A percentile compares a stretch with the other conserved stretches of the same genome.
Evolutionary conservation across 257 asterid genomes (phyloP).

Genomic region (Rehmannia glutinosa): DNA sequence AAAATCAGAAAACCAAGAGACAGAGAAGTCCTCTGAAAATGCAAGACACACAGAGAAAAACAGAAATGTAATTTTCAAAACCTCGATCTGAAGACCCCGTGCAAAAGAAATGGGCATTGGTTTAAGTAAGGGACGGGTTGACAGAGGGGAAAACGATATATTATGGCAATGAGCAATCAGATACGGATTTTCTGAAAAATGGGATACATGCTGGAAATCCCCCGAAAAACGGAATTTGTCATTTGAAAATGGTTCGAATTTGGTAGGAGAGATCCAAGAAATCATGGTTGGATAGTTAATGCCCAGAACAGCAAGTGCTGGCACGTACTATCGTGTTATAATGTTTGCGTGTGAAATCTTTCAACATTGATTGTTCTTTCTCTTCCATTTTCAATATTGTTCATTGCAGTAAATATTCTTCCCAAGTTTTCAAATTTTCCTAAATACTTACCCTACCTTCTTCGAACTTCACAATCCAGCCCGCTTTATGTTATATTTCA

Average conservation of each 20-base stretch:
- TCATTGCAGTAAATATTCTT: not conserved
- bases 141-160: not conserved
- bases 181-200: not conserved
- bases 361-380: not conserved
- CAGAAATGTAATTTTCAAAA: not conserved
- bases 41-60: too few species aligned
- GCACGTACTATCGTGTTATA: too few species aligned
- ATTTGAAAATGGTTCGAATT: not conserved
- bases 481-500: not conserved
- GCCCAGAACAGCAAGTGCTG: too few species aligned
- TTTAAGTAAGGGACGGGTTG: not conserved
- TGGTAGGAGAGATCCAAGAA: not conserved
- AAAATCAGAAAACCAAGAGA: not conserved
- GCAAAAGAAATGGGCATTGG: not conserved
- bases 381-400: not conserved
- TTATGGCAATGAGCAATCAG: not conserved
- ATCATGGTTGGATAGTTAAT: not conserved
- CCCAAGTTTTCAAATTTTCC: not conserved
- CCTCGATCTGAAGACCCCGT: not conserved
- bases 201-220: not conserved
- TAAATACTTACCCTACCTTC: too few species aligned
- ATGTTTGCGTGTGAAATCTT: not conserved
- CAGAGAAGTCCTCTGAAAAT: not conserved
- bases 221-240: not conserved
- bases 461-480: not conserved